Percentiles rank a stretch among this genome's conserved stretches.
Conservation (phyloP, 1,284 basidiomycete genomes). For the Apiotrichum sp. region DNA sequence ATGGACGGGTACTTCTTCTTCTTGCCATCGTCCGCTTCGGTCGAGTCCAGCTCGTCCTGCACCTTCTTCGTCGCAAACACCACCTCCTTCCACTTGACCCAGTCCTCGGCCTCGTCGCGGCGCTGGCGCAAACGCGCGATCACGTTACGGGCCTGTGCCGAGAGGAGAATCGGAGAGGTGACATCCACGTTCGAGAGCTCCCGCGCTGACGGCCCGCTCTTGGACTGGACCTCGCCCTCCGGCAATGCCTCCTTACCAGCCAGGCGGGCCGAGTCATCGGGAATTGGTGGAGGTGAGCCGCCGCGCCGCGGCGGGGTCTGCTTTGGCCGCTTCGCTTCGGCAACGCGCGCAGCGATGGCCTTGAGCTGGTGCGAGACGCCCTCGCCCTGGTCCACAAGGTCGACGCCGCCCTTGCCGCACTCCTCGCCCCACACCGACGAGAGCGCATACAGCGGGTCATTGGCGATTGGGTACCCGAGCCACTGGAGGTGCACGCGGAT, state of each 20-base stretch:
- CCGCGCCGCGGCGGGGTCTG: constrained; percentile 1
- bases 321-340: constrained; percentile 5
- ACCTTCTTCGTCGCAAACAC: constrained; percentile 34
- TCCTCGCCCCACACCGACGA: constrained; percentile 72
- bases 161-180: constrained; percentile 79
- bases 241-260: constrained; percentile 28
- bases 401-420: constrained; percentile 75
- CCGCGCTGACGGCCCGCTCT: constrained; percentile 9
- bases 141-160: constrained; percentile 70
- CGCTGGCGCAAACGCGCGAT: constrained; percentile 78
- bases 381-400: constrained; percentile 53
- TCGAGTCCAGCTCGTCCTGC: constrained; percentile 25
- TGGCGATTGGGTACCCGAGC: constrained; percentile 87
- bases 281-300: constrained; percentile 3
- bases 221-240: constrained; percentile 16
- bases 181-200: constrained; percentile 63
- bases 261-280: constrained; percentile 6
- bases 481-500: constrained; percentile 94
- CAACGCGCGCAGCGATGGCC: constrained; percentile 14
- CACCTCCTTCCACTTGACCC: constrained; percentile 55
- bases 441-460: constrained; percentile 81
- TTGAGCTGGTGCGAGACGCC: constrained; percentile 1
- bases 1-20: constrained; percentile 1
- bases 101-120: constrained; percentile 91
- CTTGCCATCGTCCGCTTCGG: background rate